Conservation (phyloP, 306 rosid species). For the Quercus dentata region DNA sequence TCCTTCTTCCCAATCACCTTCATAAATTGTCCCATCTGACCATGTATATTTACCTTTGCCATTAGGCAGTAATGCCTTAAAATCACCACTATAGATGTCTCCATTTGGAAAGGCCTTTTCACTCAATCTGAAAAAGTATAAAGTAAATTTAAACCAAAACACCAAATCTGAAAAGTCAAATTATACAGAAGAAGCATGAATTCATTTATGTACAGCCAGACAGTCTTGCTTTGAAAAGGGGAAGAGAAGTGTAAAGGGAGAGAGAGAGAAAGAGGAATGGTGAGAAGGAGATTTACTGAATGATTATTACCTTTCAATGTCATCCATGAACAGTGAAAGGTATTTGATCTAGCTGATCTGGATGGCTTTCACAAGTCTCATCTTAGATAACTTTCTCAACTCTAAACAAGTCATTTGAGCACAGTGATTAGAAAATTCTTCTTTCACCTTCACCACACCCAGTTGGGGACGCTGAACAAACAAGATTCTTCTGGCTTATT, state of each 20-base stretch:
- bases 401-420: slow-evolving; percentile 11
- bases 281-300: background rate
- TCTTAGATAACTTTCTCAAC: slow-evolving; percentile 15
- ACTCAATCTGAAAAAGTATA: slow-evolving; percentile 34
- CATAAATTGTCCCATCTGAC: slow-evolving; percentile 73
- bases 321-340: slow-evolving; percentile 41
- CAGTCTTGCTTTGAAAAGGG: background rate
- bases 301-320: slow-evolving; percentile 45
- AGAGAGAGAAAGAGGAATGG: slow-evolving; percentile 1
- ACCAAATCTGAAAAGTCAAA: slow-evolving; percentile 5
- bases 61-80: slow-evolving; percentile 57
- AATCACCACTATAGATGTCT: slow-evolving; percentile 59
- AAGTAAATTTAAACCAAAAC: slow-evolving; percentile 13
- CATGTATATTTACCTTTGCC: slow-evolving; percentile 85
- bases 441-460: slow-evolving; percentile 14
- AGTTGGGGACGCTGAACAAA: background rate
- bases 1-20: slow-evolving; percentile 88
- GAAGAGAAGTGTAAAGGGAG: slow-evolving; percentile 1
- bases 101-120: slow-evolving; percentile 69
- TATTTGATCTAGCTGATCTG: slow-evolving; percentile 20
- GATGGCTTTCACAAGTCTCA: slow-evolving; percentile 13
- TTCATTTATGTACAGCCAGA: background rate
- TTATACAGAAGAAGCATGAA: background rate
- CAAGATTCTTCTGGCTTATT: background rate
- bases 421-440: slow-evolving; percentile 13